Conservation (phyloP, 371 early-diverging fungal genomes). For the Funneliformis caledonium region DNA sequence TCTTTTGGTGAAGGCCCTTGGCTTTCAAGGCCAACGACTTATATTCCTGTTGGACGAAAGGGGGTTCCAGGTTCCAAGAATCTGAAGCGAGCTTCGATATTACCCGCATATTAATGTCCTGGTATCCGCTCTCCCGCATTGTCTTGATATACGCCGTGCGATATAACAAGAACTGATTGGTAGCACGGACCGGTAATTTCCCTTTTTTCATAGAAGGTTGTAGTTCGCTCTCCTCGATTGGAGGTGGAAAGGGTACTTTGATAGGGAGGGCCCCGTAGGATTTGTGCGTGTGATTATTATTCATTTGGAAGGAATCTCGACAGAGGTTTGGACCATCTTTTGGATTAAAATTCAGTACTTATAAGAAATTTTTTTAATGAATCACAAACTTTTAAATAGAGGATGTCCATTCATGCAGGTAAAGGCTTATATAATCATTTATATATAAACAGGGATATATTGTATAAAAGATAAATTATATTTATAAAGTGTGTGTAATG, state of each 20-base stretch:
- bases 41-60: not conserved
- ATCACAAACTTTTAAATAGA: too few species aligned
- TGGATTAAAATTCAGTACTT: too few species aligned
- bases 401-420: too few species aligned
- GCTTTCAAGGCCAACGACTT: not conserved
- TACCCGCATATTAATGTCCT: not conserved
- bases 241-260: not conserved
- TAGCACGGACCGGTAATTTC: not conserved
- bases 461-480: too few species aligned
- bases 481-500: too few species aligned
- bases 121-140: not conserved
- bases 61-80: not conserved
- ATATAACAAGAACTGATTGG: slow-evolving; percentile 1
- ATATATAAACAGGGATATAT: too few species aligned
- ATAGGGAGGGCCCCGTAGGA: not conserved
- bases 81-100: not conserved
- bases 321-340: too few species aligned
- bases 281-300: too few species aligned
- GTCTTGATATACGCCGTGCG: not conserved
- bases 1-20: not conserved
- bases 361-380: too few species aligned
- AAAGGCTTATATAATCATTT: too few species aligned
- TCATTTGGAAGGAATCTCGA: too few species aligned
- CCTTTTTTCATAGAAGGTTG: not conserved
- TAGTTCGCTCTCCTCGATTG: not conserved